Evolutionary conservation across 2,329 filamentous ascomycete genomes (phyloP).

Genomic region (Exophiala lecanii-corni): DNA sequence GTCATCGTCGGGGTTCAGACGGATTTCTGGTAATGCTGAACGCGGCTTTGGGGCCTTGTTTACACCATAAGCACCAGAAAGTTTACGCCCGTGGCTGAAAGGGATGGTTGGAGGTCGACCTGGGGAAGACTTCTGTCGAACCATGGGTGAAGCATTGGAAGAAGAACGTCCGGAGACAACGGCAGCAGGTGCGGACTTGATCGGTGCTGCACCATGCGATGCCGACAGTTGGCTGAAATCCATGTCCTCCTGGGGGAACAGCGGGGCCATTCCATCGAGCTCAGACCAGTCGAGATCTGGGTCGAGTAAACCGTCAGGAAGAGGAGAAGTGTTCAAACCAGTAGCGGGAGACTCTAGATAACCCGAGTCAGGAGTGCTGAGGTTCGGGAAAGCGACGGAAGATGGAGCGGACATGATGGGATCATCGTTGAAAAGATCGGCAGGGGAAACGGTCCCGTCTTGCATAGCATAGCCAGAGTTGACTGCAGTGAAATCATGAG

Average conservation of each 20-base stretch:
- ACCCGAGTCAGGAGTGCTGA: constrained; percentile 59
- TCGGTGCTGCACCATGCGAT: constrained; percentile 29
- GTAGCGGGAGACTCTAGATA: constrained; percentile 61
- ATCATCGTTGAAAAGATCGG: constrained; percentile 66
- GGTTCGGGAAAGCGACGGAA: constrained; percentile 69
- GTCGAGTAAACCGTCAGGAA: constrained; percentile 27
- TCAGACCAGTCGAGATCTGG: constrained; percentile 22
- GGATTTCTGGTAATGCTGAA: constrained; percentile 67
- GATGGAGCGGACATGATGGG: constrained; percentile 60
- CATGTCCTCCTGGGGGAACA: constrained; percentile 23
- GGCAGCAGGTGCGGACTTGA: constrained; percentile 13
- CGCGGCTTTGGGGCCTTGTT: constrained; percentile 59
- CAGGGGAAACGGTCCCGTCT: constrained; percentile 67
- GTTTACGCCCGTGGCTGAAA: constrained; percentile 49
- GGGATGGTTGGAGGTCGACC: constrained; percentile 31
- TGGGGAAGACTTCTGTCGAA: constrained; percentile 33
- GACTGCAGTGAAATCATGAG: constrained; percentile 11
- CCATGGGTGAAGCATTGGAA: constrained; percentile 21
- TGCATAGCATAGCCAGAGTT: constrained; percentile 12
- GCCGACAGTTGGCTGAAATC: background rate
- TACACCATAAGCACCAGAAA: constrained; percentile 65
- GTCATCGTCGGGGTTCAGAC: constrained; percentile 68
- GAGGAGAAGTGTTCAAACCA: constrained; percentile 24
- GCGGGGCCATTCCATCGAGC: constrained; percentile 20
- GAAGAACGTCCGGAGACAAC: constrained; percentile 8